phyloP scores from a whole-genome alignment of 75 land plant species.

The Sequoiadendron giganteum region DNA sequence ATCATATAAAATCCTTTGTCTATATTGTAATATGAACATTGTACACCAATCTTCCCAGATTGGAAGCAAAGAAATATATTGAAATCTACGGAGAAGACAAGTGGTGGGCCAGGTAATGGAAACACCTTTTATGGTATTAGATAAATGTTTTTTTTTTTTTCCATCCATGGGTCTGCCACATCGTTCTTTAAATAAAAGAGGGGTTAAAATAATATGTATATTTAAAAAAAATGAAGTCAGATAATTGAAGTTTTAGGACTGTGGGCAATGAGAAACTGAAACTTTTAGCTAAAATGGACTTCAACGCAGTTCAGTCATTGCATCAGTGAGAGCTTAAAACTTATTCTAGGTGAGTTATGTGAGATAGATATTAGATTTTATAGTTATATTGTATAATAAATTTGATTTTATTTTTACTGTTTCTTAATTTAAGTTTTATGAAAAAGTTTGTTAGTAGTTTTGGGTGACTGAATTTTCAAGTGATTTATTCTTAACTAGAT shows the following conservation, averaged over 20 bases:
- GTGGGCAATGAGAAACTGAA: background rate
- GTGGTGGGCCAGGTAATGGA: background rate
- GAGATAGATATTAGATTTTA: no score
- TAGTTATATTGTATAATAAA: no score
- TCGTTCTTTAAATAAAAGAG: background rate
- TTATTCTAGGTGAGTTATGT: background rate
- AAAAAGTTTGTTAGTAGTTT: background rate
- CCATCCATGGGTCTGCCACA: no score
- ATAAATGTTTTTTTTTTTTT: background rate
- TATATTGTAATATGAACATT: no score
- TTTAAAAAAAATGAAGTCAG: background rate
- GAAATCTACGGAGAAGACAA: background rate
- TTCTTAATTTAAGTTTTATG: no score
- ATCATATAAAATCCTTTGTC: no score
- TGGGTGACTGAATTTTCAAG: background rate
- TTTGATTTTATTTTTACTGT: background rate
- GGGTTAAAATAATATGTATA: background rate
- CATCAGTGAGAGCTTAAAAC: background rate
- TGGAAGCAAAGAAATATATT: constrained; percentile 1
- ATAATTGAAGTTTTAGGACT: no score
- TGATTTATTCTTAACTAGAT: background rate
- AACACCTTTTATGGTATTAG: background rate
- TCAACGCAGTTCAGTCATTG: background rate
- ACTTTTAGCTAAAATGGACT: background rate
- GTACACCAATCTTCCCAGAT: background rate